Base-by-base conservation (phyloP, 2,329 filamentous ascomycete species). In the Aureobasidium namibiae region DNA sequence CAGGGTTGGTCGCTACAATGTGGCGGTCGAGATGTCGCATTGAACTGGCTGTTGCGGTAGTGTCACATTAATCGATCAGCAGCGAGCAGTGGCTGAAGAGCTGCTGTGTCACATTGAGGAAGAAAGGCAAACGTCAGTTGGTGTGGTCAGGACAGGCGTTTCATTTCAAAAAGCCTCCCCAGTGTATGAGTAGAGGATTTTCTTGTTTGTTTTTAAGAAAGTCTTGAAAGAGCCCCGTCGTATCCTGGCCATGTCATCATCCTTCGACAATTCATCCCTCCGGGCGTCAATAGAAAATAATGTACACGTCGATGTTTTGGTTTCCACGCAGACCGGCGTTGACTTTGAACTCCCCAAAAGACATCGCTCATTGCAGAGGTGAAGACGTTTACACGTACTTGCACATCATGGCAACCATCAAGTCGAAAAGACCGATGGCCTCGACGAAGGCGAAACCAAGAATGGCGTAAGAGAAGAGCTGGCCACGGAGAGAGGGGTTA, bases 381-480 rank as follows among this genome's bases (percentile, higher is more conserved):
- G 31, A 57, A 57, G 54, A 57, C 54, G 54, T 61, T 70, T 73
- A 73, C 63, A 73, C 68, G 69, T 70, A 73, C 68, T 91, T 91
- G 87, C 87, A 88, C 88, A 91, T 91, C 82, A 91, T 89, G 81
- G 88, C 88, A 90, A 91, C 84, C 88, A 91, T 91, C 74, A 90
- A 86, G 74, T 90, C 87, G 86, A 90, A 90, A 74, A 90, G 85
- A 87, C 87, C 88, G 71, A 89, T 90, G 80, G 90, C 89, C 78
- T 94, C 90, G 78, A 92, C 89, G 87, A 94, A 94, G 76, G 89
- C 90, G 82, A 94, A 94, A 82, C 90, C 89, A 75, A 94, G 82
- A 88, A 94, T 92, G 84, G 89, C 89, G 81, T 94, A 92, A 70
- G 88, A 89, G 88, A 94, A 95, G 74, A 95, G 89, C 85, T 95